Evolutionary conservation across 2,329 filamentous ascomycete genomes (phyloP).

Genomic region (Arthroderma sp.): DNA sequence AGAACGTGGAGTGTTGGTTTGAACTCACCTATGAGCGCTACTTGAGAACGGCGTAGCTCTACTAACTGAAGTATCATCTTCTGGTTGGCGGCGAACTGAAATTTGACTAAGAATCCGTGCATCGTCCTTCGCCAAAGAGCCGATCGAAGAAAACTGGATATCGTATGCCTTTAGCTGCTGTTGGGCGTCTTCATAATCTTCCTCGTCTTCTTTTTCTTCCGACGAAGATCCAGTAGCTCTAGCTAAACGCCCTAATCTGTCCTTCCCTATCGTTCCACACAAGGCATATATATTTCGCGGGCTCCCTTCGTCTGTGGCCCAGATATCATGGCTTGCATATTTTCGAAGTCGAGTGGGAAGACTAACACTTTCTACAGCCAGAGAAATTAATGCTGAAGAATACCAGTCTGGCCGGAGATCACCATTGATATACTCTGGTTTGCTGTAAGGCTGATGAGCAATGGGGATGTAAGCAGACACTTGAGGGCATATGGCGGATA

Average conservation of each 20-base stretch:
- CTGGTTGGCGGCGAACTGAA: constrained; percentile 17
- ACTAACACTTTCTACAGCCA: constrained; percentile 65
- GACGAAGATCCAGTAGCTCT: no score
- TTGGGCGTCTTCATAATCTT: constrained; percentile 3
- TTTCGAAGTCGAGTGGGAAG: constrained; percentile 51
- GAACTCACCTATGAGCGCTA: no score
- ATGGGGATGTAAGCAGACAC: constrained; percentile 70
- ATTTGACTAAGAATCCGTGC: constrained; percentile 25
- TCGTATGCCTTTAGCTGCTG: constrained; percentile 22
- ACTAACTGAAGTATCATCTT: no score
- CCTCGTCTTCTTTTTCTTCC: constrained; percentile 2
- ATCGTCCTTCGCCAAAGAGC: constrained; percentile 12
- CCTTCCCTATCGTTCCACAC: constrained; percentile 46
- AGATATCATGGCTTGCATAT: constrained; percentile 25
- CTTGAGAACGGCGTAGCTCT: no score
- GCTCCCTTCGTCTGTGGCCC: constrained; percentile 48
- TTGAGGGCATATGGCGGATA: constrained; percentile 55
- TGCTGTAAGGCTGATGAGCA: constrained; percentile 43
- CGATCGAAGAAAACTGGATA: constrained; percentile 26
- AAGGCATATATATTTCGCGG: constrained; percentile 67
- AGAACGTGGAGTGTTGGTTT: neutral
- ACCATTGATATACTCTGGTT: constrained; percentile 47
- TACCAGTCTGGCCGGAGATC: constrained; percentile 63
- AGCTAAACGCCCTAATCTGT: neutral
- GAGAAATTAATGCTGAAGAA: constrained; percentile 59